Base-by-base conservation (phyloP, 352 stramenopile species). In the Pythium chondricola region DNA sequence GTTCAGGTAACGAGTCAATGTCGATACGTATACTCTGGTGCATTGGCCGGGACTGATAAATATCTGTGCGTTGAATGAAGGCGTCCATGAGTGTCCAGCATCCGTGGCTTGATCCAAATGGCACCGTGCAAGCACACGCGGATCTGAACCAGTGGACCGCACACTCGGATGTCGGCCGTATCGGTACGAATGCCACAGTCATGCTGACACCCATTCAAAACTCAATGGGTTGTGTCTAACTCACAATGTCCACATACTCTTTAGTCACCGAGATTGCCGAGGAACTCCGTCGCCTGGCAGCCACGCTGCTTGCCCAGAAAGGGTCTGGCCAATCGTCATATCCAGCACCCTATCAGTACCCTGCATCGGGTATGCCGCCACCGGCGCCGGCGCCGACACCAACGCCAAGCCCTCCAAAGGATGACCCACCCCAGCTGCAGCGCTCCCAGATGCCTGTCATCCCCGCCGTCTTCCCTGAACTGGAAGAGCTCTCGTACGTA, bases 101-200 rank as follows among this genome's bases (percentile, higher is more conserved):
- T 54, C 71, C 65, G 33, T 85, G 78, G 73, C 57, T 93, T 8
- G 81, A 93, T 59, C 55, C 71, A 14, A 67, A 63, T 14, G 80
- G 81, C 11, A 88, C 82, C 36, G 82, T 93, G 8, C 65, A 81
- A 20, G 66, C 72, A 0, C 78, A 93, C 48, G 60, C 71, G 14
- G 82, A 93, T 45, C 46, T 93, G 17, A 86, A 73, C 52, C 76
- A 83, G 43, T 93, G 82, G 82, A 88, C 78, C 2, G 78, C 74
- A 16, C 82, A 93, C 63, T 89, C 82, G 48, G 82, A 93, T 50
- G 57, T 93, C 27, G 82, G 82, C 9, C 70, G 82, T n/a, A 93
- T 82, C 47, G 64, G 69, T 76, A 50, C 9, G 56, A 35, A n/a
- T n/a, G n/a, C n/a, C n/a, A n/a, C n/a, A n/a, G n/a, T n/a, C n/a